Evolutionary conservation across 495 filamentous ascomycete species (phyloP).

Genomic region (Lophiostoma macrostomum): DNA sequence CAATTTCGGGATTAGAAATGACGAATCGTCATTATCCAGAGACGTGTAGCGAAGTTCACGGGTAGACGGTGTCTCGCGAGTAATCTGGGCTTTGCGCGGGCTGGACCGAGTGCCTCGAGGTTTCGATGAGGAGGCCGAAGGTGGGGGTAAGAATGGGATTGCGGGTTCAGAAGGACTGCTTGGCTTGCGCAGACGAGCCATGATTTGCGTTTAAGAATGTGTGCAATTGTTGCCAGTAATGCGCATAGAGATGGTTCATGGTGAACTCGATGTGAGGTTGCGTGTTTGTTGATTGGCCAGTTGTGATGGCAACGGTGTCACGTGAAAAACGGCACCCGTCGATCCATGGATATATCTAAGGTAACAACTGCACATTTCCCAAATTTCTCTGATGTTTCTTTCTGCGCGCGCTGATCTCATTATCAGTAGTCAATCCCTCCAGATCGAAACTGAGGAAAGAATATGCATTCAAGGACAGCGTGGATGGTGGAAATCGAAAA

Average conservation of each 20-base stretch:
- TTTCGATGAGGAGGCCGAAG: not conserved
- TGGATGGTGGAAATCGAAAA: slow-evolving; percentile 10
- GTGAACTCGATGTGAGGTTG: not conserved
- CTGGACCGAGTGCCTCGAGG: slow-evolving; percentile 3
- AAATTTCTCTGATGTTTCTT: too few relatives aligned
- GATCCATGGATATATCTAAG: too few relatives aligned
- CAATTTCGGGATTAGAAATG: slow-evolving; percentile 16
- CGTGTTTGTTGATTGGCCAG: slow-evolving; percentile 12
- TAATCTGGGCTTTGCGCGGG: slow-evolving; percentile 22
- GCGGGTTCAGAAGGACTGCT: slow-evolving; percentile 8
- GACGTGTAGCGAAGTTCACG: slow-evolving; percentile 20
- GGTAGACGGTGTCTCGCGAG: slow-evolving; percentile 17
- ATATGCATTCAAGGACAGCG: not conserved
- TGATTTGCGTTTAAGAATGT: not conserved
- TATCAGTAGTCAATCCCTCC: not conserved
- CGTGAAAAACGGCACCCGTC: too few relatives aligned
- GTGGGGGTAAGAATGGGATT: not conserved
- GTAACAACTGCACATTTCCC: too few relatives aligned
- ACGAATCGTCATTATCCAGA: slow-evolving; percentile 7
- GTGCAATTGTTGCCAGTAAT: not conserved
- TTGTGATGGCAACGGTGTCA: slow-evolving; percentile 11
- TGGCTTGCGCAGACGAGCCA: slow-evolving; percentile 29
- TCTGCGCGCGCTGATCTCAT: too few relatives aligned
- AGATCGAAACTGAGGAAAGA: not conserved
- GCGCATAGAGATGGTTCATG: not conserved